Percentiles rank a stretch among this genome's conserved stretches.
These are phyloP conservation scores for Alloteropsis angusta DNA, from an alignment of 202 grass and related monocot species.

Conservation along the genomic window DNA sequence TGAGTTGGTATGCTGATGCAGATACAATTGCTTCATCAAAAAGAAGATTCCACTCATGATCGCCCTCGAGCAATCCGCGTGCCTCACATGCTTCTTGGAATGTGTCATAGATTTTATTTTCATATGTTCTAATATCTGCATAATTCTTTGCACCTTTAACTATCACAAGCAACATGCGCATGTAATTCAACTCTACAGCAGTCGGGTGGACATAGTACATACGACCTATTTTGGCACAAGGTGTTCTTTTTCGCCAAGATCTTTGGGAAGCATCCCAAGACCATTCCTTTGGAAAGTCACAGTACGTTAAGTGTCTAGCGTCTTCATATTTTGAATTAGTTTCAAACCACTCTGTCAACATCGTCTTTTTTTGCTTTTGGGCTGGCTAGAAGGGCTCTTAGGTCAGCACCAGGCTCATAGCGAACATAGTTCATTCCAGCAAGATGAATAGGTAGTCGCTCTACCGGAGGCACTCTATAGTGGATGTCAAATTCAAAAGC, in stretches of 20 bases:
- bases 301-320: background rate
- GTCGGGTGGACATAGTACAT: background rate
- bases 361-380: background rate
- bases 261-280: background rate
- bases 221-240: background rate
- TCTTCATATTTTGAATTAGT: background rate
- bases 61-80: background rate
- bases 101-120: accelerated
- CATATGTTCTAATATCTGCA: background rate
- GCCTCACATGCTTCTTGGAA: background rate
- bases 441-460: background rate
- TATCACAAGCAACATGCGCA: background rate
- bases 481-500: background rate
- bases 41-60: background rate
- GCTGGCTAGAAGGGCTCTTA: background rate
- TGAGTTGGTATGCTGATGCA: background rate
- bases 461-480: background rate
- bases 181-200: background rate
- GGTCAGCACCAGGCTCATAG: background rate
- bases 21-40: background rate
- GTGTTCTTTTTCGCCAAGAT: background rate
- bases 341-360: background rate
- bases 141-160: background rate
- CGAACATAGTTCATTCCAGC: background rate
- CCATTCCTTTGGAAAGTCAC: background rate